phyloP scores from a whole-genome alignment of 2,329 filamentous ascomycete genomes.

The Pseudogymnoascus sp. region DNA sequence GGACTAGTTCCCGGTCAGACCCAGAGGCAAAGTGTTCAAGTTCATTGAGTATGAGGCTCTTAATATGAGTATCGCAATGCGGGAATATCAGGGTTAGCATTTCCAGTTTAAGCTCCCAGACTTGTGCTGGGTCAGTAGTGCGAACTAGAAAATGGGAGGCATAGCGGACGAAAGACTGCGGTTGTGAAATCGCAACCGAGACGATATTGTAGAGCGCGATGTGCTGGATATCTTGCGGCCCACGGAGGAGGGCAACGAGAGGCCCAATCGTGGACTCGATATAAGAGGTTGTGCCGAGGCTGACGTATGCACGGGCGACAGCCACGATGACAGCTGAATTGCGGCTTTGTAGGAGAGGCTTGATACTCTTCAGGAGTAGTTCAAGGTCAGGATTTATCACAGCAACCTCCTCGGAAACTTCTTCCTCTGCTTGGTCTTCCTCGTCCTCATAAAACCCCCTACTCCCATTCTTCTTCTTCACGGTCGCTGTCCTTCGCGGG shows the following conservation, averaged over 20 bases:
- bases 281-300: slow-evolving; percentile 72
- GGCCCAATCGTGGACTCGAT: slow-evolving; percentile 71
- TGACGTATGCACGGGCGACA: slow-evolving; percentile 75
- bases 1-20: slow-evolving; percentile 67
- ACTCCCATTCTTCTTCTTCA: slow-evolving; percentile 43
- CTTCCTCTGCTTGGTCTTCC: slow-evolving; percentile 35
- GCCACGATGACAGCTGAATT: slow-evolving; percentile 90
- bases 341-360: slow-evolving; percentile 79
- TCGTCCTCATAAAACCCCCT: slow-evolving; percentile 78
- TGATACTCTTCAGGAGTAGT: slow-evolving; percentile 69
- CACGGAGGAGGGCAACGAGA: slow-evolving; percentile 74
- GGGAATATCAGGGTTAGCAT: slow-evolving; percentile 86
- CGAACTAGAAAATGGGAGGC: slow-evolving; percentile 83
- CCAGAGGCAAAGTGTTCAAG: slow-evolving; percentile 85
- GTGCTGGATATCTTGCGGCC: slow-evolving; percentile 79
- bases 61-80: slow-evolving; percentile 63
- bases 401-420: slow-evolving; percentile 41
- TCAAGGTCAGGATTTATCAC: slow-evolving; percentile 75
- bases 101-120: slow-evolving; percentile 90
- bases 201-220: slow-evolving; percentile 91
- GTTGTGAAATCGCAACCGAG: slow-evolving; percentile 71
- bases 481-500: slow-evolving; percentile 55
- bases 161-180: slow-evolving; percentile 78
- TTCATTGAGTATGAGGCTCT: slow-evolving; percentile 83
- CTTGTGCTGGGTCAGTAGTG: slow-evolving; percentile 66